Percentiles rank a stretch among this genome's conserved stretches.
phyloP scores from a whole-genome alignment of 371 early-diverging fungal species.

The Parasitella parasitica region DNA sequence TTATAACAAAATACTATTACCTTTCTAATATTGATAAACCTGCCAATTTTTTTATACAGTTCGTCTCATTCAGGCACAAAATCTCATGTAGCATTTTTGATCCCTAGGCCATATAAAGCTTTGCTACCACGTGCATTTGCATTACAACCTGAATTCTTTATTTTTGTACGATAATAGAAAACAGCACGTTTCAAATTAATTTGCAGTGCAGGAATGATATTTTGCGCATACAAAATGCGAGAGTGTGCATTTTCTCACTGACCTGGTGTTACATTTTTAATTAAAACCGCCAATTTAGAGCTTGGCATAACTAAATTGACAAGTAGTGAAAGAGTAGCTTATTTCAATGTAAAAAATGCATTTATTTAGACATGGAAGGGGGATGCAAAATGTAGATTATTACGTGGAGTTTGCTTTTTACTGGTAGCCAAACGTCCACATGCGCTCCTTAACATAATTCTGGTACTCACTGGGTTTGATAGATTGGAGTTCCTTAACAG shows the following conservation, averaged over 20 bases:
- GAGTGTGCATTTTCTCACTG: background rate
- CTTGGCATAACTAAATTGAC: background rate
- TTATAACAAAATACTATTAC: conserved; percentile 11
- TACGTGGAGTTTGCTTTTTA: background rate
- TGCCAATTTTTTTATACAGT: background rate
- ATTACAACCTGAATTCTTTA: background rate
- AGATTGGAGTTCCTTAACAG: conserved; percentile 31
- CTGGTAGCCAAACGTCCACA: conserved; percentile 43
- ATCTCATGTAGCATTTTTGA: background rate
- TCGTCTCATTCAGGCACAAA: background rate
- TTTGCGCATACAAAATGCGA: background rate
- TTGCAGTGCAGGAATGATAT: background rate
- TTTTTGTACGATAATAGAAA: background rate
- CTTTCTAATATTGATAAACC: background rate
- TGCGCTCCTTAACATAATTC: conserved; percentile 42
- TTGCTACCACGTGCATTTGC: background rate
- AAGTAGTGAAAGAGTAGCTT: too few relatives aligned
- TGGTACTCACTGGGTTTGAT: conserved; percentile 19
- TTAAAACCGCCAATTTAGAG: background rate
- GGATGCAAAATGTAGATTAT: background rate
- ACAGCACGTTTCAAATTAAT: background rate
- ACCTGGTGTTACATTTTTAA: background rate
- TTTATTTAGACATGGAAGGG: background rate
- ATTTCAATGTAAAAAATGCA: background rate
- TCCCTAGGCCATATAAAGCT: background rate